Base-by-base conservation (phyloP, 1,139 yeast species). In the Dujonia santamariae region DNA sequence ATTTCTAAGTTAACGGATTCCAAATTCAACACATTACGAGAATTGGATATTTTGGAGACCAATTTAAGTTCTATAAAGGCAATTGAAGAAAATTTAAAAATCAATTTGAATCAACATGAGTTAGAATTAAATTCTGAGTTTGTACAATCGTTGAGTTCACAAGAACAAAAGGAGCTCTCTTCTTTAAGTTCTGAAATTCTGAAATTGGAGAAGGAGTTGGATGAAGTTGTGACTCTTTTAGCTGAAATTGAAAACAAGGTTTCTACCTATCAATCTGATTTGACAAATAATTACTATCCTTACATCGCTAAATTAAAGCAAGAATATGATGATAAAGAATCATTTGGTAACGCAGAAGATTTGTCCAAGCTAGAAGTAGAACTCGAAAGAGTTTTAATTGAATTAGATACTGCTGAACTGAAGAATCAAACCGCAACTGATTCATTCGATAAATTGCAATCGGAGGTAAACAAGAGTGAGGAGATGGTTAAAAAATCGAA, bases 51-150 rank as follows among this genome's bases (percentile, higher is more conserved):
- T 7, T 12, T 32, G 12, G n/a, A 11, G 6, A 6, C 20, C 5
- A 27, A 20, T 22, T 40, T 61, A 14, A 44, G 46, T 2, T 47
- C 74, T 0, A 37, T 62, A 6, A 46, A 51, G 3, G 41, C 55
- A 3, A 44, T 37, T 19, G 41, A 44, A 24, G 46, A 45, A 16
- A 37, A 37, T 3, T 48, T 71, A 17, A 41, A 41, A 3, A 45
- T 55, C 11, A 63, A 53, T 31, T 48, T 66, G 26, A 52, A 51
- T 8, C 75, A 76, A 19, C 72, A 70, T 32, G 46, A 62, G 19
- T 45, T 50, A 2, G 97, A 90, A 53, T 46, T 80, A 37, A 43
- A 52, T 1, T 64, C 81, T 4, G 68, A 67, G 1, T 86, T 86
- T 48, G 63, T 73, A 9, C 72, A 73, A 34, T 66, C 71, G 2